Percentiles rank a stretch among this genome's conserved stretches.
phyloP scores from a whole-genome alignment of 257 asterid genomes.

The Jacaranda mimosifolia region DNA sequence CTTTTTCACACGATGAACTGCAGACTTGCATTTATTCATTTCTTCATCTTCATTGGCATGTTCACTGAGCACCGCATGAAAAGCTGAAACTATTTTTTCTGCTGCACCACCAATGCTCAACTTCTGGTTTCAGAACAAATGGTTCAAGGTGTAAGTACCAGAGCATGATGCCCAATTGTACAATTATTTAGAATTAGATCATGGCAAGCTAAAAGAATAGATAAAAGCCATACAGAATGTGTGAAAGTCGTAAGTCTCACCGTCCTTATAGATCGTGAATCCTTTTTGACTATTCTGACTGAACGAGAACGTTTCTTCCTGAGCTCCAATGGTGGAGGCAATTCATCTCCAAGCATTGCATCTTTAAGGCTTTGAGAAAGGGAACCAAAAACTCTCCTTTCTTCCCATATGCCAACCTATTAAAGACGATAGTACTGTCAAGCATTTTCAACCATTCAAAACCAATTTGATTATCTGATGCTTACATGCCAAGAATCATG shows the following conservation, averaged over 20 bases:
- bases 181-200: conserved; percentile 4
- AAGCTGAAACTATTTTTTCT: conserved; percentile 89
- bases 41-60: conserved; percentile 76
- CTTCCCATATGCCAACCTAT: conserved; percentile 93
- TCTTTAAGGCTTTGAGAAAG: conserved; percentile 72
- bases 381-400: conserved; percentile 90
- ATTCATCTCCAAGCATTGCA: conserved; percentile 79
- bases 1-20: conserved; percentile 70
- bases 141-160: conserved; percentile 26
- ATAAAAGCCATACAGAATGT: conserved; percentile 8
- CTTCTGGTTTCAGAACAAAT: conserved; percentile 62
- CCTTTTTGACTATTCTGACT: conserved; percentile 80
- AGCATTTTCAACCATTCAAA: conserved; percentile 30
- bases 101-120: conserved; percentile 83
- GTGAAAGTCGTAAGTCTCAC: conserved; percentile 52
- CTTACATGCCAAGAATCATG: conserved; percentile 27
- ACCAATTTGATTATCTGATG: conserved; percentile 15
- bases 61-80: conserved; percentile 71
- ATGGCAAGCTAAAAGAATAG: conserved; percentile 24
- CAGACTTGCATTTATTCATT: conserved; percentile 78
- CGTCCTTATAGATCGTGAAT: conserved; percentile 81
- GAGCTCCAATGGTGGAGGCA: conserved; percentile 77
- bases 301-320: conserved; percentile 82
- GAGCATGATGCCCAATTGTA: conserved; percentile 11
- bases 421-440: conserved; percentile 25